A percentile compares a stretch with the other conserved stretches of the same genome.
These are phyloP conservation scores for Gossypium gossypioides DNA, from an alignment of 441 rosid genomes.

Conservation along the genomic window DNA sequence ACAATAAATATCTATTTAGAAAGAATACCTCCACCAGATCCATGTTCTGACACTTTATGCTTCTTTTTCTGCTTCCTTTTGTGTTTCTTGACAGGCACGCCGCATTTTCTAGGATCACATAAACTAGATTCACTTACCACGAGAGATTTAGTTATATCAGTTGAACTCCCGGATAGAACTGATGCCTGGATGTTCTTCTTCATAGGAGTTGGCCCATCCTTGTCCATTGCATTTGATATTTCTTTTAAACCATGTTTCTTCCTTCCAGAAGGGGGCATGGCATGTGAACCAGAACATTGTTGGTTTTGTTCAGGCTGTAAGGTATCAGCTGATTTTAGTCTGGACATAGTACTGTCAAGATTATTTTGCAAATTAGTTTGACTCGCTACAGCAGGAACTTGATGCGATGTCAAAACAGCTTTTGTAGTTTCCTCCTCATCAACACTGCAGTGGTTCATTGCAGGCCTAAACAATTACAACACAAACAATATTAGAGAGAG, in stretches of 20 bases:
- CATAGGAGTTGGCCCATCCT: conserved; percentile 27
- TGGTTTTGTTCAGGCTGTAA: conserved; percentile 25
- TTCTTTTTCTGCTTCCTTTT: conserved; percentile 52
- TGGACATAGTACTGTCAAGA: conserved; percentile 21
- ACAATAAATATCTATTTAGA: conserved; percentile 21
- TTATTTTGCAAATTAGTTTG: conserved; percentile 36
- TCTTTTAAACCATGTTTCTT: conserved; percentile 40
- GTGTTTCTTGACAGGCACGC: conserved; percentile 37
- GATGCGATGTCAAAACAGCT: conserved; percentile 44
- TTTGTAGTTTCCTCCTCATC: conserved; percentile 69
- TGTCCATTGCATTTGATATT: conserved; percentile 17
- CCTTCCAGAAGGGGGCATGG: conserved; percentile 29
- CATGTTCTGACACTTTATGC: conserved; percentile 37
- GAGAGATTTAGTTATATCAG: conserved; percentile 33
- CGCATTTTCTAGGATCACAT: conserved; percentile 28
- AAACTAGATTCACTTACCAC: conserved; percentile 31
- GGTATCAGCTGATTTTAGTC: conserved; percentile 17
- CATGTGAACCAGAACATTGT: conserved; percentile 23
- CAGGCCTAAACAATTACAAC: conserved; percentile 54
- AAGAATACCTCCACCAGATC: conserved; percentile 63
- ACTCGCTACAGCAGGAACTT: conserved; percentile 36
- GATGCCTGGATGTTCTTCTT: conserved; percentile 35
- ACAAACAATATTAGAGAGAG: conserved; percentile 22
- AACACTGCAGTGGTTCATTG: conserved; percentile 60
- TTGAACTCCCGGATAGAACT: conserved; percentile 27